These are phyloP conservation scores for Orychophragmus violaceus DNA, from an alignment of 345 rosid species.

Conservation along the genomic window DNA sequence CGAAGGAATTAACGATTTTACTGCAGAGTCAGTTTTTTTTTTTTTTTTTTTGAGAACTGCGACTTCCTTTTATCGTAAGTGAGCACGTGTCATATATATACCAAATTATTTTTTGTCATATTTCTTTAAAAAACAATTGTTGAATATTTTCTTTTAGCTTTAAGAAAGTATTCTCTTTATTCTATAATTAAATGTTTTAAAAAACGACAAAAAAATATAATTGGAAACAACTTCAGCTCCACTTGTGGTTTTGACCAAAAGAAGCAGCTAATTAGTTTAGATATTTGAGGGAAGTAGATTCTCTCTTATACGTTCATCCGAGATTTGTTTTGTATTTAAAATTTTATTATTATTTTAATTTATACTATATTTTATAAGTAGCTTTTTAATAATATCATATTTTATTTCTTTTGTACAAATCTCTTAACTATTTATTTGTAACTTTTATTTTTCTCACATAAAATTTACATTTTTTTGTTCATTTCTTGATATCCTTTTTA, in stretches of 20 bases:
- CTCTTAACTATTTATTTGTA: too few species aligned
- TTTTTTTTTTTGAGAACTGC: neutral
- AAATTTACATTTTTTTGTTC: too few species aligned
- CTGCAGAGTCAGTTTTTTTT: conserved; percentile 5
- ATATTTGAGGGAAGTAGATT: conserved; percentile 5
- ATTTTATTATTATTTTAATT: too few species aligned
- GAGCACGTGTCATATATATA: neutral
- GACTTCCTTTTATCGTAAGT: neutral
- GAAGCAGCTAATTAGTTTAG: neutral
- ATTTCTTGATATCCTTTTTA: too few species aligned
- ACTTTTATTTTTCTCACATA: too few species aligned
- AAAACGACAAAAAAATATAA: neutral
- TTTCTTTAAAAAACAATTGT: neutral
- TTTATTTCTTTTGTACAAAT: too few species aligned
- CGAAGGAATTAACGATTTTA: neutral
- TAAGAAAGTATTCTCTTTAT: neutral
- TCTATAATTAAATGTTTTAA: neutral
- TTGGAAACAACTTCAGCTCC: neutral
- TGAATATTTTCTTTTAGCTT: neutral
- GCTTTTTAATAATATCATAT: too few species aligned
- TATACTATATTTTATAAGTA: too few species aligned
- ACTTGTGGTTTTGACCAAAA: conserved; percentile 15
- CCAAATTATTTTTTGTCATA: neutral
- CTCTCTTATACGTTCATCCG: too few species aligned
- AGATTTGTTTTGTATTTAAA: too few species aligned